phyloP scores from a whole-genome alignment of 2,329 filamentous ascomycete genomes.

The Fusarium temperatum region DNA sequence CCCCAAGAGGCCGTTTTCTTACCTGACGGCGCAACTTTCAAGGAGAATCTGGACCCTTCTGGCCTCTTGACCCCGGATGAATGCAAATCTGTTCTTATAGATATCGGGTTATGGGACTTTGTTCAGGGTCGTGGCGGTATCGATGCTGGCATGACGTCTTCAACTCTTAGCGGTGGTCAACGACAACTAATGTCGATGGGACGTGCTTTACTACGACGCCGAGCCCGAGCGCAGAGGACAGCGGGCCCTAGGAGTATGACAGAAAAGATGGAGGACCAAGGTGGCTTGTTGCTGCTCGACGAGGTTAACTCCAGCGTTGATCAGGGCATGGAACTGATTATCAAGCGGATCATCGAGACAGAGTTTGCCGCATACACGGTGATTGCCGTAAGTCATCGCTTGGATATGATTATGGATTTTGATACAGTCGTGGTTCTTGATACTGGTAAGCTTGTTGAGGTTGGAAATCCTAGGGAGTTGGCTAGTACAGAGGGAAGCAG shows the following conservation, averaged over 20 bases:
- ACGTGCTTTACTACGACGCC: conserved; percentile 60
- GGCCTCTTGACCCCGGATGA: conserved; percentile 42
- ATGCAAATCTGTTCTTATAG: conserved; percentile 46
- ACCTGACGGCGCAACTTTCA: conserved; percentile 52
- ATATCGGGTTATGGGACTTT: conserved; percentile 47
- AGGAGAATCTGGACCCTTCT: conserved; percentile 55
- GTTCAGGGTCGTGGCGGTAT: conserved; percentile 48
- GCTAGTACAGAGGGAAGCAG: conserved; percentile 33
- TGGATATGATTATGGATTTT: conserved; percentile 60
- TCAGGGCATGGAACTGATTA: conserved; percentile 50
- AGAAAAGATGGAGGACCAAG: background rate
- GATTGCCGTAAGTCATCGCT: conserved; percentile 55
- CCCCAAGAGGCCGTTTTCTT: conserved; percentile 65
- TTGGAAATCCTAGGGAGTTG: conserved; percentile 34
- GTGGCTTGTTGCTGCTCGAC: conserved; percentile 51
- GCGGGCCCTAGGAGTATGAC: background rate
- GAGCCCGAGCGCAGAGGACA: conserved; percentile 7
- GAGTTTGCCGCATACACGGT: conserved; percentile 62
- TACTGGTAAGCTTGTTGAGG: conserved; percentile 55
- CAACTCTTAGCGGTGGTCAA: conserved; percentile 66
- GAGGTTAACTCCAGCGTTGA: conserved; percentile 56
- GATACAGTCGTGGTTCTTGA: conserved; percentile 61
- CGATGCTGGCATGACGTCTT: conserved; percentile 51
- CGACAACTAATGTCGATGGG: conserved; percentile 71
- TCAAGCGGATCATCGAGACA: conserved; percentile 51